These are phyloP conservation scores for Pyrus communis DNA, from an alignment of 306 rosid species.

Conservation along the genomic window DNA sequence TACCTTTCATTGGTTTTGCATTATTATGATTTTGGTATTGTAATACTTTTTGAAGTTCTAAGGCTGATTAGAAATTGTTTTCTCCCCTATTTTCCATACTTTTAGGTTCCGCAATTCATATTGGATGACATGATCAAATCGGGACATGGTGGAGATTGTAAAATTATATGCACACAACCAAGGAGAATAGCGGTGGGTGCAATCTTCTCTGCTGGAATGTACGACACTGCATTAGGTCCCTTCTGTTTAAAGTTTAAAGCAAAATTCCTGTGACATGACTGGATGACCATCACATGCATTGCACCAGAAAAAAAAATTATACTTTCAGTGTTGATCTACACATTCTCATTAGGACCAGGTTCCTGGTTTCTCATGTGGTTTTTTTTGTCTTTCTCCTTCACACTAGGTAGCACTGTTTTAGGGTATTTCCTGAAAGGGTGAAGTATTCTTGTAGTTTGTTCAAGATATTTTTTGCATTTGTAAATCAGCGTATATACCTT, in stretches of 20 bases:
- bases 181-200: conserved; percentile 77
- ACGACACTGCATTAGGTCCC: background rate
- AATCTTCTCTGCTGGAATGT: conserved; percentile 11
- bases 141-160: conserved; percentile 67
- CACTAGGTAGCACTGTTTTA: background rate
- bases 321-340: background rate
- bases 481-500: background rate
- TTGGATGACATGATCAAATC: conserved; percentile 89
- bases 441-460: background rate
- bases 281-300: background rate
- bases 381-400: background rate
- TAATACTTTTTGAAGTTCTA: background rate
- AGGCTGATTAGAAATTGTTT: background rate
- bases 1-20: conserved; percentile 2
- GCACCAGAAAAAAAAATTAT: background rate
- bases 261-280: background rate
- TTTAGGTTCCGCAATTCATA: conserved; percentile 89
- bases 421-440: background rate
- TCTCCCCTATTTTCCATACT: background rate
- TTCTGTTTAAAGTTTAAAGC: background rate
- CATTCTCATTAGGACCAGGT: background rate
- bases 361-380: background rate
- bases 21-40: background rate
- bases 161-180: conserved; percentile 92
- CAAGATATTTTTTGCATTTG: background rate